Percentiles rank a stretch among this genome's conserved stretches.
These are phyloP conservation scores for Delonix regia DNA, from an alignment of 306 rosid species.

Conservation along the genomic window DNA sequence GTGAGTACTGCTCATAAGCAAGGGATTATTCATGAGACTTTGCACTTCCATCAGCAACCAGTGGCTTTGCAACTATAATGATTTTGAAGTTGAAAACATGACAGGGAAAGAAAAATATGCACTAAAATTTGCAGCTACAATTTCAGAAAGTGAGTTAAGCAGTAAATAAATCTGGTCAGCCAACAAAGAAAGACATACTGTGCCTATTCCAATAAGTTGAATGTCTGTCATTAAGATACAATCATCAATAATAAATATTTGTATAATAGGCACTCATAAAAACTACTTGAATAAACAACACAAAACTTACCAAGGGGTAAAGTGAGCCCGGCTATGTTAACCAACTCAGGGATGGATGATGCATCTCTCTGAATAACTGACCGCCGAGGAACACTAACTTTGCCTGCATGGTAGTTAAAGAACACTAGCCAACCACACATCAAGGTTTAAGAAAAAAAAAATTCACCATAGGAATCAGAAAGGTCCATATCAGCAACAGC, in stretches of 20 bases:
- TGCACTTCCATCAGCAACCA: constrained; percentile 88
- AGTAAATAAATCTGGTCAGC: constrained; percentile 14
- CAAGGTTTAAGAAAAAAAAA: not conserved
- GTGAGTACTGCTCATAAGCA: constrained; percentile 74
- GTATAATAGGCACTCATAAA: constrained; percentile 19
- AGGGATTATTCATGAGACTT: constrained; percentile 85
- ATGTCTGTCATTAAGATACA: constrained; percentile 29
- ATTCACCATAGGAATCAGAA: constrained; percentile 70
- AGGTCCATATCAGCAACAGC: constrained; percentile 87
- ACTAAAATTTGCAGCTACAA: not conserved
- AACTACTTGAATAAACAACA: constrained; percentile 38
- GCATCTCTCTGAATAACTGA: constrained; percentile 85
- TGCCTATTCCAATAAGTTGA: constrained; percentile 33
- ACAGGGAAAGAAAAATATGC: constrained; percentile 1
- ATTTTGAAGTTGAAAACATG: constrained; percentile 20
- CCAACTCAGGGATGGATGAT: constrained; percentile 70
- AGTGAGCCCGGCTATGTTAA: constrained; percentile 60
- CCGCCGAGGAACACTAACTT: constrained; percentile 75
- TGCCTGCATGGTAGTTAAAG: constrained; percentile 51
- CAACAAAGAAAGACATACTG: constrained; percentile 34
- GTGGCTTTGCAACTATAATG: constrained; percentile 84
- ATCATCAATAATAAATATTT: constrained; percentile 9
- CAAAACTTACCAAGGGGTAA: constrained; percentile 78
- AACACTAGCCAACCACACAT: constrained; percentile 20
- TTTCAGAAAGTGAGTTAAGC: not conserved